These are phyloP conservation scores for Phytophthora aleatoria DNA, from an alignment of 352 stramenopile genomes.

Conservation along the genomic window DNA sequence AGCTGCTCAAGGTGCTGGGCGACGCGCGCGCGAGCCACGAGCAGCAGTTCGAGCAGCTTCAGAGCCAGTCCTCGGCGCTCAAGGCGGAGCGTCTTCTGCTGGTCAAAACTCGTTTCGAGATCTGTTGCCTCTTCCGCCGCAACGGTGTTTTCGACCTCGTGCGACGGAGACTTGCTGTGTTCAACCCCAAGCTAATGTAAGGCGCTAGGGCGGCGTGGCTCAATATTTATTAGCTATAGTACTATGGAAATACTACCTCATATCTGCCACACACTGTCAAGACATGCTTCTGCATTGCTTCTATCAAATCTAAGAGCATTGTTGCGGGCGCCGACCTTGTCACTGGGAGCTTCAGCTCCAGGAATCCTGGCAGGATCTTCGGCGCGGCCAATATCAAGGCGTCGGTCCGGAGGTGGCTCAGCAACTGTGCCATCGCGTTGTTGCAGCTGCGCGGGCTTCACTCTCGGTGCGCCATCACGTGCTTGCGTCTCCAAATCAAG, in stretches of 20 bases:
- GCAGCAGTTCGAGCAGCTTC: conserved; percentile 35
- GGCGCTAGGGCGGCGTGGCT: neutral
- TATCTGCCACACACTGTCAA: conserved; percentile 11
- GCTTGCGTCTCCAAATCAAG: conserved; percentile 41
- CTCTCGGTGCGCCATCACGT: conserved; percentile 28
- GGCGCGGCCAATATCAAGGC: neutral
- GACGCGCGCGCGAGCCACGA: conserved; percentile 41
- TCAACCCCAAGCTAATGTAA: conserved; percentile 42
- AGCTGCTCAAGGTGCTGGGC: conserved; percentile 41
- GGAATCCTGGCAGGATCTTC: neutral
- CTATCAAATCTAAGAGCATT: no score
- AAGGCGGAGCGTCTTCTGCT: conserved; percentile 38
- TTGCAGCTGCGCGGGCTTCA: conserved; percentile 26
- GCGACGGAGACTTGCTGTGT: conserved; percentile 37
- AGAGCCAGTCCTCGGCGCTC: conserved; percentile 28
- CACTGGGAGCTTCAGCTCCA: neutral
- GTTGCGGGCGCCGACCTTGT: no score
- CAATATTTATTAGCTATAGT: conserved; percentile 47
- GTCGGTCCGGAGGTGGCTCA: conserved; percentile 14
- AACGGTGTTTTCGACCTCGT: conserved; percentile 51
- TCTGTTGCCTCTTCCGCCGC: conserved; percentile 47
- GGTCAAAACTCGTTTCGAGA: conserved; percentile 39
- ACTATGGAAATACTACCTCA: conserved; percentile 38
- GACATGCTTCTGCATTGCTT: conserved; percentile 3
- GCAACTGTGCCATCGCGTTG: neutral